Base-by-base conservation (phyloP, 805 yeast species). In the Candida suzukii region DNA sequence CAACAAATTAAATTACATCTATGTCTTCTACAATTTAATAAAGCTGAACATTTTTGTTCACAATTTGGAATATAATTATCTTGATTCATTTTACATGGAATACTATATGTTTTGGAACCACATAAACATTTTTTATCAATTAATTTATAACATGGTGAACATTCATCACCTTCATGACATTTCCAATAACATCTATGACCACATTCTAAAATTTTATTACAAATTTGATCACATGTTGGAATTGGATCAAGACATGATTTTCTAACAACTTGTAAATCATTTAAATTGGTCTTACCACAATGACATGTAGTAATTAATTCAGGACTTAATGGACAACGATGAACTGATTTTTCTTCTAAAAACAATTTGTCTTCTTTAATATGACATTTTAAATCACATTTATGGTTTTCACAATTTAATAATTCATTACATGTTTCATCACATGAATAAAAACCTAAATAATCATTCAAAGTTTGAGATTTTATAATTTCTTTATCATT, bases 1-100 rank as follows among this genome's bases (percentile, higher is more conserved):
- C 97, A 88, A 58, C 97, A 88, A 14, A 67, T 60, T 12, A 67
- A 70, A 16, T 69, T 59, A 59, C 95, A 93, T 46, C 80, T 70
- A 62, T 88, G 97, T 45, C 87, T 76, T 45, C 91, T 76, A 58
- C 97, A 88, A 45, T 79, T 83, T 60, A 84, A 70, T 38, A 80
- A 61, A 0, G 88, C 84, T 35, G 78, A 74, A 60, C 96, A 90
- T 54, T 80, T 81, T 38, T 79, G 77, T 5, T 59, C 61, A 63
- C 97, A 88, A 26, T 59, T 64, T 16, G 96, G 88, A 10, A 45
- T 49, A 28, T 63, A 58, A 0, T 80, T 83, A 3, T 62, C 52
- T 39, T 65, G 73, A n/a, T 70, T 46, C 44, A 82, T 74, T 37
- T 60, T 61, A 55, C 95, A 87, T 0, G 91, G 80, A 6, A 82